A percentile compares a stretch with the other conserved stretches of the same genome.
Conservation (phyloP, 2,329 filamentous ascomycete species). For the Tolypocladium ovalisporum region DNA sequence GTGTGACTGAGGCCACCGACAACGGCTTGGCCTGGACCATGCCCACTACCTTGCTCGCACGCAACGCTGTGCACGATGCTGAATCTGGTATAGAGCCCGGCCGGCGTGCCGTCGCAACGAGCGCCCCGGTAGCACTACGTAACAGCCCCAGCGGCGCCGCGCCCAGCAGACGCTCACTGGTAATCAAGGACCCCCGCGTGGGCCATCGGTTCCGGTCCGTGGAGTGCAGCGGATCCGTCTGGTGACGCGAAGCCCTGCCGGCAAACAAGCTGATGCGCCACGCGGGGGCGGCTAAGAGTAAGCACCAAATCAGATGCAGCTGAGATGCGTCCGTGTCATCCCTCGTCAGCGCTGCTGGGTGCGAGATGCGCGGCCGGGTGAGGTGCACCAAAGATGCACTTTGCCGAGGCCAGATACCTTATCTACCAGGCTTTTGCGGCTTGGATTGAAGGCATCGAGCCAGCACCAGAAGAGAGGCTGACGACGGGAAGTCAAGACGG, state of each 20-base stretch:
- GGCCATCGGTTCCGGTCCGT: background rate
- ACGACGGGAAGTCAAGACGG: background rate
- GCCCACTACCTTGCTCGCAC: background rate
- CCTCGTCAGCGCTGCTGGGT: background rate
- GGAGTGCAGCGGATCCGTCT: background rate
- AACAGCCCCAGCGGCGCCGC: background rate
- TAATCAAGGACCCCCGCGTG: background rate
- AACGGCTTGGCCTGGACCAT: background rate
- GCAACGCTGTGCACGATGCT: background rate
- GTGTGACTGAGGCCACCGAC: too few relatives aligned
- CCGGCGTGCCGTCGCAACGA: too few relatives aligned
- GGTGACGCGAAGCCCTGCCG: background rate
- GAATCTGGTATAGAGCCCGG: too few relatives aligned
- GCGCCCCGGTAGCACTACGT: background rate
- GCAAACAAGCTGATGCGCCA: background rate
- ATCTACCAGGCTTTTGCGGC: too few relatives aligned
- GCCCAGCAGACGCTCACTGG: background rate
- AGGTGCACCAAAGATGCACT: too few relatives aligned
- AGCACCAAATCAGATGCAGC: background rate
- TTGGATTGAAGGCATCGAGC: background rate
- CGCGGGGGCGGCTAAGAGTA: background rate
- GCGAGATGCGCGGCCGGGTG: background rate
- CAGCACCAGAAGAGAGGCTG: background rate
- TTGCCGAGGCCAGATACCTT: too few relatives aligned
- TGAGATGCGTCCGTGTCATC: background rate